Percentiles rank a stretch among this genome's conserved stretches.
Evolutionary conservation across 139 green algal species (phyloP).

Genomic region (Spirogloea muscicola): DNA sequence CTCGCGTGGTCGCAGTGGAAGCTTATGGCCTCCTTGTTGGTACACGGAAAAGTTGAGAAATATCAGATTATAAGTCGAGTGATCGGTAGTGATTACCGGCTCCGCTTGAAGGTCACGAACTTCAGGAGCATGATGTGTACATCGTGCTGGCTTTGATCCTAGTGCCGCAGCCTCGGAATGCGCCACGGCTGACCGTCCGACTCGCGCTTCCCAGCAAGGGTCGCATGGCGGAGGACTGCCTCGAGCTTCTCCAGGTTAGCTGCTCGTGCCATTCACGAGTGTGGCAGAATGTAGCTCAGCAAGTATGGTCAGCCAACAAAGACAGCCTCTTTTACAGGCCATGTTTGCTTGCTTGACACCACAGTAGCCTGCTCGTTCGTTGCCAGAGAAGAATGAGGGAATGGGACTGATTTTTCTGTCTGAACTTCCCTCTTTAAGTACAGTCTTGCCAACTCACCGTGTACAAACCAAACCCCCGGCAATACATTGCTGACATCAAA

Average conservation of each 20-base stretch:
- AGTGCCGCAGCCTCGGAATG: no score
- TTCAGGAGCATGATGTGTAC: no score
- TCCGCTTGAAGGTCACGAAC: no score
- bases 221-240: constrained; percentile 96
- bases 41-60: no score
- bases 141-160: no score
- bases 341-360: not conserved
- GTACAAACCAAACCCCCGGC: constrained; percentile 93
- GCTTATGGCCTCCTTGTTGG: no score
- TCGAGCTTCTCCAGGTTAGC: constrained; percentile 60
- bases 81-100: no score
- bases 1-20: no score
- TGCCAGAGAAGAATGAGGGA: no score
- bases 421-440: constrained; percentile 39
- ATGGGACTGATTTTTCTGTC: not conserved
- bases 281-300: not conserved
- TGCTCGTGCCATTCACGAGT: not conserved
- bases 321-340: not conserved
- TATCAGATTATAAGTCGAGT: no score
- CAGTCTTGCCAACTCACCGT: constrained; percentile 86
- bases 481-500: constrained; percentile 90
- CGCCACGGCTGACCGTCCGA: constrained; percentile 46
- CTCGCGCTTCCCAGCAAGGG: constrained; percentile 92
- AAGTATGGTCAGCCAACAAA: not conserved
- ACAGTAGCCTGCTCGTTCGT: not conserved